These are phyloP conservation scores for Penicillium sp. DNA, from an alignment of 2,329 filamentous ascomycete genomes.

Conservation along the genomic window DNA sequence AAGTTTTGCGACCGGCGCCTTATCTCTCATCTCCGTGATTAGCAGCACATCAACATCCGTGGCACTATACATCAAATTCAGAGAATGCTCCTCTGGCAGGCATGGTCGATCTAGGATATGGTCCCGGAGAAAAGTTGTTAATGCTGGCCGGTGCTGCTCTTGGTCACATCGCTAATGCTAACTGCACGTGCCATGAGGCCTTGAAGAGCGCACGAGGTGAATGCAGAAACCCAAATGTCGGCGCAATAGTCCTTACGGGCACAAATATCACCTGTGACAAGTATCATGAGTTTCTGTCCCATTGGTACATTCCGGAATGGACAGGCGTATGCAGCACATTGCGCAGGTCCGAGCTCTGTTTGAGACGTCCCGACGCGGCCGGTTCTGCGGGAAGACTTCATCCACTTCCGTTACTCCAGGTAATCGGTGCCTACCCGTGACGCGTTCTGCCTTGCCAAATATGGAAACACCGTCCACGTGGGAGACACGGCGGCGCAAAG, in stretches of 20 bases:
- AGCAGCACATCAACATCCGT: slow-evolving; percentile 59
- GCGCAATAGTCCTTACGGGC: slow-evolving; percentile 67
- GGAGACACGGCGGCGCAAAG: too few species aligned
- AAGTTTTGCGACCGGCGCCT: slow-evolving; percentile 58
- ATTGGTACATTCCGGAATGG: too few species aligned
- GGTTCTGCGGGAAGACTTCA: too few species aligned
- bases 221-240: slow-evolving; percentile 55
- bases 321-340: slow-evolving; percentile 61
- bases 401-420: too few species aligned
- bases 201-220: too few species aligned
- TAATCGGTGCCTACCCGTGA: too few species aligned
- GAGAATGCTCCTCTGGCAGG: slow-evolving; percentile 58
- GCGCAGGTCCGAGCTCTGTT: slow-evolving; percentile 53
- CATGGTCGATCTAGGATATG: slow-evolving; percentile 50
- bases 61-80: slow-evolving; percentile 49
- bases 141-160: slow-evolving; percentile 59
- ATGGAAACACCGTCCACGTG: too few species aligned
- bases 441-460: too few species aligned
- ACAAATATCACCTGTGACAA: slow-evolving; percentile 57
- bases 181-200: slow-evolving; percentile 48
- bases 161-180: slow-evolving; percentile 64
- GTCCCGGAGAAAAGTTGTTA: slow-evolving; percentile 58
- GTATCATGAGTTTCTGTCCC: slow-evolving; percentile 63
- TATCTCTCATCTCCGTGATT: slow-evolving; percentile 67
- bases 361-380: too few species aligned